These are phyloP conservation scores for Beauveria bassiana DNA, from an alignment of 2,329 filamentous ascomycete genomes.

Conservation along the genomic window DNA sequence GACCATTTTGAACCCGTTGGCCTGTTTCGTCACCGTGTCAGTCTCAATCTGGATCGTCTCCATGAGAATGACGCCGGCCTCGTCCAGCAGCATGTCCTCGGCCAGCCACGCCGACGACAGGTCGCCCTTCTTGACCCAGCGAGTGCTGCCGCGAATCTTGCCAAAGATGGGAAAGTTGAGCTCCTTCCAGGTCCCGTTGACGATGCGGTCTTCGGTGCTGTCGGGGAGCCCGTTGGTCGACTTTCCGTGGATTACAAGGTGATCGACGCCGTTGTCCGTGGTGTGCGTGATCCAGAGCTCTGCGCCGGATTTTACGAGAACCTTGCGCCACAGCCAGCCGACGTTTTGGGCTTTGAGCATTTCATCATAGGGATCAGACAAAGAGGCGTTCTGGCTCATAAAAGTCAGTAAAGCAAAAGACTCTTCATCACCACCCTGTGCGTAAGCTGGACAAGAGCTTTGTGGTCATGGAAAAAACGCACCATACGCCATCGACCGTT, in stretches of 20 bases:
- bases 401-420: not conserved
- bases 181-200: not conserved
- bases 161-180: slow-evolving; percentile 1
- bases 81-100: not conserved
- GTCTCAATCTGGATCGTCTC: not conserved
- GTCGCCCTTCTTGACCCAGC: not conserved
- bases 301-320: not conserved
- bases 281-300: not conserved
- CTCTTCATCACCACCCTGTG: no score
- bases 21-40: not conserved
- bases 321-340: slow-evolving; percentile 3
- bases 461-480: not conserved
- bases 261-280: not conserved
- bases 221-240: not conserved
- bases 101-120: not conserved
- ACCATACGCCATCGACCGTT: not conserved
- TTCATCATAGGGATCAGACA: slow-evolving; percentile 1
- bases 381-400: not conserved
- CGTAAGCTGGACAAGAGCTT: no score
- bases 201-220: not conserved
- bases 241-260: not conserved
- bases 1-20: not conserved
- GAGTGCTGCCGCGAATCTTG: slow-evolving; percentile 1
- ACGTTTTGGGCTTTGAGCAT: slow-evolving; percentile 2
- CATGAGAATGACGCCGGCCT: not conserved